Conservation (phyloP, 352 stramenopile species). For the Globisporangium cystogenes region DNA sequence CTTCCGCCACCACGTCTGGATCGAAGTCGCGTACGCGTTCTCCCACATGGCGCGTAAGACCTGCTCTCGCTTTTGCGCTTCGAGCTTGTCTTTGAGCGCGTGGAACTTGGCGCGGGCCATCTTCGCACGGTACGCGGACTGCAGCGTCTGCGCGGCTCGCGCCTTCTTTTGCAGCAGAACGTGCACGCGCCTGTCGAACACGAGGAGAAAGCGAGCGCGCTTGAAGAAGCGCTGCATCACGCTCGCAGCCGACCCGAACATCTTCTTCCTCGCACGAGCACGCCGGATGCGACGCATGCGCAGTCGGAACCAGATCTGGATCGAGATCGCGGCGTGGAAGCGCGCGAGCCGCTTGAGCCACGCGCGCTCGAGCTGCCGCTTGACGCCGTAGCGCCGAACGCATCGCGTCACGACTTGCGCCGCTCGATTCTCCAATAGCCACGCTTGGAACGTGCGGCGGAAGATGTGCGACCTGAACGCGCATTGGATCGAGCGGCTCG, state of each 20-base stretch:
- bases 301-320: slow-evolving; percentile 49
- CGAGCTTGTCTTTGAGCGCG: slow-evolving; percentile 50
- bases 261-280: slow-evolving; percentile 8
- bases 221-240: slow-evolving; percentile 50
- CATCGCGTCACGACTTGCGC: slow-evolving; percentile 30
- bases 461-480: slow-evolving; percentile 33
- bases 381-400: slow-evolving; percentile 31
- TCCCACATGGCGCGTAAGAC: slow-evolving; percentile 60
- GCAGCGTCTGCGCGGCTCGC: slow-evolving; percentile 33
- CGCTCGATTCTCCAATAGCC: slow-evolving; percentile 24
- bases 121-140: slow-evolving; percentile 60
- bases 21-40: slow-evolving; percentile 63
- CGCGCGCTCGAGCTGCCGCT: slow-evolving; percentile 24
- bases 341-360: slow-evolving; percentile 37
- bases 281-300: slow-evolving; percentile 20
- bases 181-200: slow-evolving; percentile 33
- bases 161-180: slow-evolving; percentile 18
- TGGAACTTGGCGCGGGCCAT: slow-evolving; percentile 48
- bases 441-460: slow-evolving; percentile 22
- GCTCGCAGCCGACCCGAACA: slow-evolving; percentile 12
- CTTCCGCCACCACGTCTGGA: slow-evolving; percentile 57
- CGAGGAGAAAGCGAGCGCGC: slow-evolving; percentile 24
- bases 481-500: slow-evolving; percentile 28
- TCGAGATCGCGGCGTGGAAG: slow-evolving; percentile 47
- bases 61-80: slow-evolving; percentile 42